Percentiles rank a stretch among this genome's conserved stretches.
phyloP scores from a whole-genome alignment of 192 early-diverging fungal genomes.

The Helicostylum pulchrum region DNA sequence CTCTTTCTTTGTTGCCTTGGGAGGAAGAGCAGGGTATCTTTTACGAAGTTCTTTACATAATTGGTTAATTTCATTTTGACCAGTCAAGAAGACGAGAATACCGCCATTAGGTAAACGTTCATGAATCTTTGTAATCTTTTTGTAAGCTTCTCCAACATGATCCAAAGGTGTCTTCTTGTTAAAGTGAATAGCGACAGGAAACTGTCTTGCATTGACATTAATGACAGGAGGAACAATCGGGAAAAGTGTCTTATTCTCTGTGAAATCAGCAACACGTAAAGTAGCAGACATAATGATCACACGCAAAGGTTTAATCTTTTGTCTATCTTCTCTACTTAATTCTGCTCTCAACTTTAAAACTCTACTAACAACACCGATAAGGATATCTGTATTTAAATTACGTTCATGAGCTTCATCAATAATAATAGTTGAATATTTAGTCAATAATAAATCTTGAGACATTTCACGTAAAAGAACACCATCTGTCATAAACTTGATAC shows the following conservation, averaged over 20 bases:
- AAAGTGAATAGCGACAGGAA: slow-evolving; percentile 87
- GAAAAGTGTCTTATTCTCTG: slow-evolving; percentile 79
- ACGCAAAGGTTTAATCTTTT: slow-evolving; percentile 69
- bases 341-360: slow-evolving; percentile 79
- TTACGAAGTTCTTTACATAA: slow-evolving; percentile 73
- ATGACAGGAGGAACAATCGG: slow-evolving; percentile 73
- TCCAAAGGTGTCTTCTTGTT: slow-evolving; percentile 90
- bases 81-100: slow-evolving; percentile 93
- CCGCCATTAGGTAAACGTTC: slow-evolving; percentile 84
- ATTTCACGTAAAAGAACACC: slow-evolving; percentile 97
- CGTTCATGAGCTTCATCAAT: slow-evolving; percentile 99
- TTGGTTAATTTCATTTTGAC: slow-evolving; percentile 87
- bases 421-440: slow-evolving; percentile 92
- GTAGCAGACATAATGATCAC: slow-evolving; percentile 99
- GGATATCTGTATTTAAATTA: slow-evolving; percentile 94
- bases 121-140: slow-evolving; percentile 95
- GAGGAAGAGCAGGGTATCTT: slow-evolving; percentile 58
- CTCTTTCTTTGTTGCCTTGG: slow-evolving; percentile 33
- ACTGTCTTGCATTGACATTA: slow-evolving; percentile 90
- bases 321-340: slow-evolving; percentile 46
- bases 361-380: slow-evolving; percentile 94
- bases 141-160: slow-evolving; percentile 83
- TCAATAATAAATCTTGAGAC: slow-evolving; percentile 80
- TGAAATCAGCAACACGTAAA: slow-evolving; percentile 95
- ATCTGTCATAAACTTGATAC: slow-evolving; percentile 99